Conservation (phyloP, 2,329 filamentous ascomycete species). For the Mollisiaceae sp. region DNA sequence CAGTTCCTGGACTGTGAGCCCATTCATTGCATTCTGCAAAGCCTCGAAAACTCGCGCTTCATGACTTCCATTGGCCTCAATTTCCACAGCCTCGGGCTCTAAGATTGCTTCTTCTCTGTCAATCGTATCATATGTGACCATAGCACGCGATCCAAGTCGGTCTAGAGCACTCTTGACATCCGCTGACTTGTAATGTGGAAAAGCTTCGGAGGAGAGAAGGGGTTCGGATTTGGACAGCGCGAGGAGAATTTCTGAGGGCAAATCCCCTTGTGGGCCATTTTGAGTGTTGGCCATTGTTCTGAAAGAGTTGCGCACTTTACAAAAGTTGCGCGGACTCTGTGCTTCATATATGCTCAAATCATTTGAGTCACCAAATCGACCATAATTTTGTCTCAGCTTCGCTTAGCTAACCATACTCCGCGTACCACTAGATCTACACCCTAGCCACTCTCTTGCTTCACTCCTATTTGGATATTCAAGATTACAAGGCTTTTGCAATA, state of each 20-base stretch:
- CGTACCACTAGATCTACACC: background rate
- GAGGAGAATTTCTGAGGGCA: conserved; percentile 68
- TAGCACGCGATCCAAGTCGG: conserved; percentile 80
- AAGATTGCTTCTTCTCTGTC: conserved; percentile 79
- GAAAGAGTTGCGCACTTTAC: conserved; percentile 23
- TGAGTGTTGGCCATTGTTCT: conserved; percentile 50
- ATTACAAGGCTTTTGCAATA: background rate
- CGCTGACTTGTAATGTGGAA: conserved; percentile 68
- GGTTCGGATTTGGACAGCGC: conserved; percentile 67
- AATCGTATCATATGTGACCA: conserved; percentile 84
- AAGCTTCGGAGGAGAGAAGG: conserved; percentile 71
- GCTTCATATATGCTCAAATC: conserved; percentile 6
- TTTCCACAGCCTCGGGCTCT: conserved; percentile 75
- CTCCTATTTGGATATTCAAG: too few species aligned
- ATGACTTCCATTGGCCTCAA: conserved; percentile 77
- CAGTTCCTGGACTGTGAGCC: conserved; percentile 78
- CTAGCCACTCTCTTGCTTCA: too few species aligned
- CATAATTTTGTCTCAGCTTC: background rate
- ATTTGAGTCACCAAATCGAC: conserved; percentile 4
- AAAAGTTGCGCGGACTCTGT: conserved; percentile 19
- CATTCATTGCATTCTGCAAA: conserved; percentile 73
- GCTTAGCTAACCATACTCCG: background rate
- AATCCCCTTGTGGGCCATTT: conserved; percentile 53
- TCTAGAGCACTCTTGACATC: conserved; percentile 88
- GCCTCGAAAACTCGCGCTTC: conserved; percentile 84